Evolutionary conservation across 306 rosid genomes (phyloP).

Genomic region (Astragalus membranaceus): DNA sequence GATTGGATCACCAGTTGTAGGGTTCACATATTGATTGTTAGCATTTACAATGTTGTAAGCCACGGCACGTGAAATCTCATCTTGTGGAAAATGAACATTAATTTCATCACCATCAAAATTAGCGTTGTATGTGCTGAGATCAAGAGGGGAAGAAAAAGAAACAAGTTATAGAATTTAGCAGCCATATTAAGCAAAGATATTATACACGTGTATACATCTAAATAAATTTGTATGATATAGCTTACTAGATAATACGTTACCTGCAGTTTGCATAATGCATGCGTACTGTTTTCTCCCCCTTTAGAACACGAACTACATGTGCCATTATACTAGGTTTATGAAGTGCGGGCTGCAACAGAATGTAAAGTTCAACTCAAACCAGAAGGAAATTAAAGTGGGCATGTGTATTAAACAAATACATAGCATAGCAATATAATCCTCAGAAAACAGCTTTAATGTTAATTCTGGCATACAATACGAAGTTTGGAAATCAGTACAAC

Average conservation of each 20-base stretch:
- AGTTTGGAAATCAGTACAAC: not conserved
- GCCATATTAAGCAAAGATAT: not conserved
- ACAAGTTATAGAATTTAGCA: not conserved
- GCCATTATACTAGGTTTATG: slow-evolving; percentile 99
- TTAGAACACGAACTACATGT: slow-evolving; percentile 78
- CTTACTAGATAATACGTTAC: slow-evolving; percentile 24
- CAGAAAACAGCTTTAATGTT: not conserved
- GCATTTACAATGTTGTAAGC: slow-evolving; percentile 94
- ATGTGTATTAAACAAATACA: not conserved
- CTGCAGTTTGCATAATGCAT: slow-evolving; percentile 93
- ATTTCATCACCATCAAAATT: slow-evolving; percentile 98
- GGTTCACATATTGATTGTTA: slow-evolving; percentile 91
- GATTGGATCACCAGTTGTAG: slow-evolving; percentile 95
- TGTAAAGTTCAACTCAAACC: slow-evolving; percentile 16
- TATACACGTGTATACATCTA: not conserved
- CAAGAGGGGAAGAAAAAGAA: not conserved
- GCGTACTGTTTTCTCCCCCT: slow-evolving; percentile 94
- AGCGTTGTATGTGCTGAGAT: slow-evolving; percentile 85
- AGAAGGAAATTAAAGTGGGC: not conserved
- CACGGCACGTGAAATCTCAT: slow-evolving; percentile 92
- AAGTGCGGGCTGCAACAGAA: slow-evolving; percentile 79
- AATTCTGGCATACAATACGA: not conserved
- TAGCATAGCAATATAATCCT: not conserved
- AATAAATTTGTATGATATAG: slow-evolving; percentile 29
- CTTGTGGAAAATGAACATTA: slow-evolving; percentile 98